Conservation (phyloP, 495 filamentous ascomycete genomes). For the Aspergillus indologenus region DNA sequence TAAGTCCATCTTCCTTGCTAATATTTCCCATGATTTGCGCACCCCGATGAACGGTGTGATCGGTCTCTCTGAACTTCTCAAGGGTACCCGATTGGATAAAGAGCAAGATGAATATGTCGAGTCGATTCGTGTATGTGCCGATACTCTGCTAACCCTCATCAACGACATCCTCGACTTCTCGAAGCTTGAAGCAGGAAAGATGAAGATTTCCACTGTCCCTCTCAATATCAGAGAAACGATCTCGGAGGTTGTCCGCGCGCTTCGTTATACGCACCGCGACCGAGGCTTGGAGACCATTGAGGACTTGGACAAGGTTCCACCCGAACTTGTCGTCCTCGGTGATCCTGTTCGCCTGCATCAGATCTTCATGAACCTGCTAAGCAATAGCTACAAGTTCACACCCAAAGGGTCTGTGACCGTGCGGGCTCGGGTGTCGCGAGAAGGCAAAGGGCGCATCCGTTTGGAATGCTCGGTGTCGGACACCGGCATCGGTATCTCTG, state of each 20-base stretch:
- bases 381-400: slow-evolving; percentile 94
- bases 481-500: slow-evolving; percentile 84
- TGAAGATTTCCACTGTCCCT: slow-evolving; percentile 85
- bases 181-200: slow-evolving; percentile 91
- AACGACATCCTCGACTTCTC: slow-evolving; percentile 95
- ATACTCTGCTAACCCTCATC: slow-evolving; percentile 87
- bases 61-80: slow-evolving; percentile 82
- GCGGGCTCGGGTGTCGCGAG: slow-evolving; percentile 63
- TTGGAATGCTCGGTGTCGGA: slow-evolving; percentile 85
- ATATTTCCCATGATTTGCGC: slow-evolving; percentile 83
- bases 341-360: slow-evolving; percentile 90
- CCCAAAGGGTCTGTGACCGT: slow-evolving; percentile 82
- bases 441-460: slow-evolving; percentile 65
- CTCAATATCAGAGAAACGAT: slow-evolving; percentile 84
- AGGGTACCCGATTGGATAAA: slow-evolving; percentile 68
- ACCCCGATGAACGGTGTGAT: slow-evolving; percentile 89
- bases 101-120: slow-evolving; percentile 92
- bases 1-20: slow-evolving; percentile 89
- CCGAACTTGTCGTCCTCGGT: slow-evolving; percentile 76
- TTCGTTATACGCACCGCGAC: slow-evolving; percentile 80
- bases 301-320: slow-evolving; percentile 58
- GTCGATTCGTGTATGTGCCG: slow-evolving; percentile 84
- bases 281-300: slow-evolving; percentile 74
- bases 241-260: slow-evolving; percentile 78
- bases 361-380: slow-evolving; percentile 88